phyloP scores from a whole-genome alignment of 1,139 yeast genomes.

The Suhomyces terraborum region DNA sequence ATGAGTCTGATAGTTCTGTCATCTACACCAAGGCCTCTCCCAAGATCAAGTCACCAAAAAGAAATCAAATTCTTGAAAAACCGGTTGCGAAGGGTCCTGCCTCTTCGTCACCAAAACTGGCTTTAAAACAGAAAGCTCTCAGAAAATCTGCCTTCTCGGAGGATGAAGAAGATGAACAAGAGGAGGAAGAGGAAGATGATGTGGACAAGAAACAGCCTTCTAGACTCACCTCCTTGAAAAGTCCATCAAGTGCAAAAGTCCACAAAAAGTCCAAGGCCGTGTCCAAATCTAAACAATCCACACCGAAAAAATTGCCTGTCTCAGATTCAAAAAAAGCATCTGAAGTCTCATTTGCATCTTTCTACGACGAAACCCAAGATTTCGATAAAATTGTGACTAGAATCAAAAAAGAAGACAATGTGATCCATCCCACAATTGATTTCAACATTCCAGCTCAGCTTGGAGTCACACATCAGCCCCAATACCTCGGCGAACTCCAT shows the following conservation, averaged over 20 bases:
- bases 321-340: neutral
- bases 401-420: slow-evolving; percentile 17
- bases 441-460: slow-evolving; percentile 28
- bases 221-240: neutral
- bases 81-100: neutral
- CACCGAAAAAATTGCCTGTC: slow-evolving; percentile 1
- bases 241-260: slow-evolving; percentile 4
- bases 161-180: slow-evolving; percentile 10
- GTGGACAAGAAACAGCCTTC: no score
- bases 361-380: slow-evolving; percentile 28
- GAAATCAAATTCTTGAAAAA: neutral
- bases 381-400: slow-evolving; percentile 26
- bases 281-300: slow-evolving; percentile 4
- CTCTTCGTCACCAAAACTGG: slow-evolving; percentile 12
- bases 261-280: slow-evolving; percentile 6
- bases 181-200: neutral
- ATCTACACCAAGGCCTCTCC: slow-evolving; percentile 3
- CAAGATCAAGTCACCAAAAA: slow-evolving; percentile 1
- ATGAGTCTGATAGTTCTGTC: neutral
- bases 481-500: slow-evolving; percentile 14
- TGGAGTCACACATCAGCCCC: slow-evolving; percentile 29
- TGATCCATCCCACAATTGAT: slow-evolving; percentile 13
- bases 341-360: slow-evolving; percentile 17
- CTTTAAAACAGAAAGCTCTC: slow-evolving; percentile 3
- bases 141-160: slow-evolving; percentile 12